Conservation (phyloP, 345 rosid species). For the Populus euphratica region DNA sequence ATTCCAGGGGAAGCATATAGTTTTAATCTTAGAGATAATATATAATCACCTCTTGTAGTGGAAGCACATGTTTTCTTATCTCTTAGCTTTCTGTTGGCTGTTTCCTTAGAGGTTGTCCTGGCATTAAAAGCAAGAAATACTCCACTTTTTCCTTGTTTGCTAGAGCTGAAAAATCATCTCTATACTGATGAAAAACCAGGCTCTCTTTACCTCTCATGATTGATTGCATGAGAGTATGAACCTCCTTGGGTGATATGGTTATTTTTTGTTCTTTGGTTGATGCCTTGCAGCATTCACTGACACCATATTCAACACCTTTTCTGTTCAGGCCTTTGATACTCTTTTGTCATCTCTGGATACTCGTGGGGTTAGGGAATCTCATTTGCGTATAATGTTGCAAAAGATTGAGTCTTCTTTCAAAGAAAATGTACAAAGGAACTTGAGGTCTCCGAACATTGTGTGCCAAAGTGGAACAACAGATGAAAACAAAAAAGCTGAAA, state of each 20-base stretch:
- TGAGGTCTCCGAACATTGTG: slow-evolving; percentile 25
- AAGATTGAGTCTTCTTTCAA: slow-evolving; percentile 76
- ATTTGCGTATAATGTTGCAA: slow-evolving; percentile 82
- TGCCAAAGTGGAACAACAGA: slow-evolving; percentile 29
- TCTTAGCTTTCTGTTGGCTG: neutral
- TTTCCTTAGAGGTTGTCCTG: neutral
- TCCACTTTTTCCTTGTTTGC: neutral
- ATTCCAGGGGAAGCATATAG: neutral
- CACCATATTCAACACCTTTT: neutral
- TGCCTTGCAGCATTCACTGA: neutral
- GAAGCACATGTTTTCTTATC: neutral
- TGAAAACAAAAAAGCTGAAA: slow-evolving; percentile 41
- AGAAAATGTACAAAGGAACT: slow-evolving; percentile 46
- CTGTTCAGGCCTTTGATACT: slow-evolving; percentile 75
- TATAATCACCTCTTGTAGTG: neutral
- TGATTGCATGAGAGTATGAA: neutral
- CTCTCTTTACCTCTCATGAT: neutral
- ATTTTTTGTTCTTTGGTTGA: neutral
- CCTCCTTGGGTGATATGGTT: neutral
- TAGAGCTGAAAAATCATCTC: neutral
- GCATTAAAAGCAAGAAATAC: neutral
- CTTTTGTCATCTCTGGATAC: slow-evolving; percentile 72
- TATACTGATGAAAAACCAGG: neutral
- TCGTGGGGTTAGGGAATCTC: slow-evolving; percentile 95
- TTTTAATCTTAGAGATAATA: neutral